phyloP scores from a whole-genome alignment of 176 grass and related monocot genomes.

The Carex cristatella region DNA sequence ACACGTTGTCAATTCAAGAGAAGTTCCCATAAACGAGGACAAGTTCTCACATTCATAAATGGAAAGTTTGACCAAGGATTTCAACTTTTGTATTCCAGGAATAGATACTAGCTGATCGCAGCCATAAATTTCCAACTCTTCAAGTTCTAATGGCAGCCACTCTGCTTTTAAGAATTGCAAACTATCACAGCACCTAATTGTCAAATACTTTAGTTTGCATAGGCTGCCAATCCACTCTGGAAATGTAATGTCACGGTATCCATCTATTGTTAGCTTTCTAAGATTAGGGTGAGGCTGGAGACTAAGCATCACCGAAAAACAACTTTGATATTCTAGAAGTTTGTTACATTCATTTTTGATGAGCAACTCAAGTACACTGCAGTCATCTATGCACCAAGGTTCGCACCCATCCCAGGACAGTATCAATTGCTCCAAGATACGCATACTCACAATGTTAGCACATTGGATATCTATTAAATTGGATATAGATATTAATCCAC shows the following conservation, averaged over 20 bases:
- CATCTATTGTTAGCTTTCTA: not conserved
- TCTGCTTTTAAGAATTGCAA: not conserved
- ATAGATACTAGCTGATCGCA: not conserved
- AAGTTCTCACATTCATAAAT: not conserved
- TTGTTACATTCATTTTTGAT: rapidly evolving
- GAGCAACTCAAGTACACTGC: not conserved
- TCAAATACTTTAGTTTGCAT: not conserved
- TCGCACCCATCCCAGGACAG: no score
- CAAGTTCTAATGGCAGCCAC: not conserved
- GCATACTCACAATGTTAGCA: not conserved
- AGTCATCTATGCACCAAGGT: no score
- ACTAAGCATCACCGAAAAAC: not conserved
- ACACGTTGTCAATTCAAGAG: no score
- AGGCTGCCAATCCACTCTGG: not conserved
- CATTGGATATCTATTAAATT: not conserved
- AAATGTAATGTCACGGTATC: not conserved
- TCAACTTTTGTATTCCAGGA: not conserved
- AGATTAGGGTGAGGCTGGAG: not conserved
- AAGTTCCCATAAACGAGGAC: no score
- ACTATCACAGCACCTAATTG: rapidly evolving
- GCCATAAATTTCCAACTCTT: not conserved
- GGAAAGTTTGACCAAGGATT: not conserved
- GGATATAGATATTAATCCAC: not conserved
- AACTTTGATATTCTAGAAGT: not conserved
- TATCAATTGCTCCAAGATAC: not conserved